Conservation (phyloP, 1,139 yeast species). For the Taphrina betulina region DNA sequence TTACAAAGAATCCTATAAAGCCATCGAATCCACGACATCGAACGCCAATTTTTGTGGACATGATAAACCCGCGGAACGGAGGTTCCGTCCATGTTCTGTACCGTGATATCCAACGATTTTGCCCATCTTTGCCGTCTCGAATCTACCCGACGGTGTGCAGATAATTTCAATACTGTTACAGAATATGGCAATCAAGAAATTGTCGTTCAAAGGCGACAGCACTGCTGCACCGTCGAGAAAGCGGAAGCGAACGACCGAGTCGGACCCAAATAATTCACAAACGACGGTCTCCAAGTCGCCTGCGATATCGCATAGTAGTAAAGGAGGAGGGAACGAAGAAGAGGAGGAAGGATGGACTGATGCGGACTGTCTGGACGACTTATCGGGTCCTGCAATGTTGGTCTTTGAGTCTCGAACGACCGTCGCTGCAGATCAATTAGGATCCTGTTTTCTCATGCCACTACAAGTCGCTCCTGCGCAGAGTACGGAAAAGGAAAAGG, state of each 20-base stretch:
- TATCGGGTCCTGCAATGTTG: slow-evolving; percentile 24
- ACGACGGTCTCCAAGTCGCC: neutral
- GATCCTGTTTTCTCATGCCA: slow-evolving; percentile 29
- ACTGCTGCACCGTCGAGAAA: neutral
- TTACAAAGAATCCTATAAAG: too few relatives aligned
- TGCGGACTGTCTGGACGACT: slow-evolving; percentile 13
- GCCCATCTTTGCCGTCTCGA: too few relatives aligned
- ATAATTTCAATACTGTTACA: too few relatives aligned
- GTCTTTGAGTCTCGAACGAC: slow-evolving; percentile 23
- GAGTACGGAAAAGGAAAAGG: too few relatives aligned
- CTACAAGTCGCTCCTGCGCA: too few relatives aligned
- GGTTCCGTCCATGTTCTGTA: too few relatives aligned
- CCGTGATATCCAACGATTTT: too few relatives aligned
- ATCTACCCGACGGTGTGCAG: too few relatives aligned
- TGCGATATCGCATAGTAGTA: neutral
- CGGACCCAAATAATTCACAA: neutral
- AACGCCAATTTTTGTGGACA: too few relatives aligned
- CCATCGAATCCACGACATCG: too few relatives aligned
- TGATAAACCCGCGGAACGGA: too few relatives aligned
- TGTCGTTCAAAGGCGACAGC: slow-evolving; percentile 31
- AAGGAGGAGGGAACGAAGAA: neutral
- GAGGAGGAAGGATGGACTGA: slow-evolving; percentile 24
- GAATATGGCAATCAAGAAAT: slow-evolving; percentile 10
- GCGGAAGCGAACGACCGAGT: neutral
- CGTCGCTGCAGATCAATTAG: slow-evolving; percentile 31